These are phyloP conservation scores for Aspergillus texensis DNA, from an alignment of 2,329 filamentous ascomycete species.

Conservation along the genomic window DNA sequence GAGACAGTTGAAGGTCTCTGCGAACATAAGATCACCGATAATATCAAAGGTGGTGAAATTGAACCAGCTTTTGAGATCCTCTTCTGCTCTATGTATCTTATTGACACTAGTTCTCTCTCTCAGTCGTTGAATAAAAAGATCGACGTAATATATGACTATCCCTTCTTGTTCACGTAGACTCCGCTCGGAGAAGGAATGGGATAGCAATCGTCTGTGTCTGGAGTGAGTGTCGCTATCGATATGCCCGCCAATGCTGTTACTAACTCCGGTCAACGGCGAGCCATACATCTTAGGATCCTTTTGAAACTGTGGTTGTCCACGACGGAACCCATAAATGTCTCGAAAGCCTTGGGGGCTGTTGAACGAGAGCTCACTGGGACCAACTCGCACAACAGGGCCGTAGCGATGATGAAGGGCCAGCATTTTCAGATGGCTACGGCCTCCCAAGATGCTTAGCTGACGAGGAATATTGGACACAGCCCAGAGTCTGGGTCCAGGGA, in stretches of 20 bases:
- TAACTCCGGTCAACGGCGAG: background rate
- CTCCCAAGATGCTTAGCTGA: constrained; percentile 23
- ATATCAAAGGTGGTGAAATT: constrained; percentile 40
- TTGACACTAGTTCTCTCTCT: constrained; percentile 4
- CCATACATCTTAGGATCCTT: constrained; percentile 25
- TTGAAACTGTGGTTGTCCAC: constrained; percentile 17
- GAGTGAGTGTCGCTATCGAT: constrained; percentile 15
- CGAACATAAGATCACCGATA: constrained; percentile 31
- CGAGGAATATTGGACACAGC: constrained; percentile 27
- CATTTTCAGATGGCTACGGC: constrained; percentile 26
- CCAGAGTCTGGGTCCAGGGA: constrained; percentile 33
- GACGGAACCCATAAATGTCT: constrained; percentile 36
- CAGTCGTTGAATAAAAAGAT: constrained; percentile 23
- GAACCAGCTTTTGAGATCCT: constrained; percentile 30
- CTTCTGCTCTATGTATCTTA: constrained; percentile 3
- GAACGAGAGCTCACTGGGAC: constrained; percentile 40
- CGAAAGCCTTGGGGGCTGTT: constrained; percentile 31
- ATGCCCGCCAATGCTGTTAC: background rate
- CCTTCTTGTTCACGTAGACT: constrained; percentile 28
- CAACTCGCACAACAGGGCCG: constrained; percentile 40
- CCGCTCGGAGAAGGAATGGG: constrained; percentile 30
- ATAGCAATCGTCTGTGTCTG: constrained; percentile 22
- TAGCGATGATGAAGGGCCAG: constrained; percentile 36
- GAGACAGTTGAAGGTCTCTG: constrained; percentile 38
- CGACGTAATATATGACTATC: constrained; percentile 23